Evolutionary conservation across 78 protist species (phyloP), one percentile per base, ranked within the genome.

Genomic region (Cavenderia fasciculata): DNA sequence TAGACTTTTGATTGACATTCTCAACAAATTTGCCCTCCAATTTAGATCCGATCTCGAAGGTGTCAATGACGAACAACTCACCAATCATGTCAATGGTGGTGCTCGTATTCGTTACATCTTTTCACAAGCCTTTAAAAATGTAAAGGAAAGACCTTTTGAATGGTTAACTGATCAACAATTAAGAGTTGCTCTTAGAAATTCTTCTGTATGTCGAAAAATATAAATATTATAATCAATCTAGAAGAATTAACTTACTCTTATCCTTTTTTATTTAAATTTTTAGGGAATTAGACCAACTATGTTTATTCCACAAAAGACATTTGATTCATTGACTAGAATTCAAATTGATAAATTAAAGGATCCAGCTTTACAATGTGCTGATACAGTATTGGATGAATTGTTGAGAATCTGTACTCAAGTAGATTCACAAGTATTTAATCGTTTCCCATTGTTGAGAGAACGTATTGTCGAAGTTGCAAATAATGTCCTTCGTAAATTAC

Each of bases 241-340:
- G n/a, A n/a, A n/a, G n/a, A n/a, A n/a, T n/a, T n/a, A n/a, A n/a
- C n/a, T n/a, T 38, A 59, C 11, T 59, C 11, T 72, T 33, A 86
- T 96, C 78, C 27, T 71, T 36, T 95, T 91, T 44, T 31, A 3
- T 19, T 46, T 86, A 62, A n/a, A n/a, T n/a, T n/a, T n/a, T n/a
- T n/a, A n/a, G n/a, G 99, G 99, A 2, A 29, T 96, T 0, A 38
- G 94, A 8, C 69, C 94, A 23, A 54, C 97, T 14, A 82, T 98
- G 57, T 98, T 97, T 61, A 71, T 96, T 11, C 98, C 99, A 34
- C 99, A 97, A 62, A 92, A 44, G 51, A 89, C 97, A 6, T 98
- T 98, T 44, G 99, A 97, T 76, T 16, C 86, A 2, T 84, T 98
- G 11, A 96, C 94, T 31, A 92, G 93, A 59, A 59, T 61, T 40